Conservation (phyloP, 75 land plant species). For the Picea sitchensis region DNA sequence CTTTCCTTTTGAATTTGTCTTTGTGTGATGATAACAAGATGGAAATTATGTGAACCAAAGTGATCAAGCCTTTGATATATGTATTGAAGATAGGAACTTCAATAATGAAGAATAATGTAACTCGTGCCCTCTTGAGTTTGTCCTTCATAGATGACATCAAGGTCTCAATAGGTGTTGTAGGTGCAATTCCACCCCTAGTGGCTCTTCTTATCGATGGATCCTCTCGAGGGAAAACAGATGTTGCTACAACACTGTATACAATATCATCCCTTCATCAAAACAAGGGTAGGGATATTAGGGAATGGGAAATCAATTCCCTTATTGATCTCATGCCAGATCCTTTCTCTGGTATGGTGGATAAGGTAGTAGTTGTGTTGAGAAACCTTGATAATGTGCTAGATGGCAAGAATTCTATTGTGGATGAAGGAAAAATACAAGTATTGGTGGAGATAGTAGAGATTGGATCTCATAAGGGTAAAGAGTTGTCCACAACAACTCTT, state of each 20-base stretch:
- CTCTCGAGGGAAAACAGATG: constrained; percentile 70
- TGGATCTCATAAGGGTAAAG: constrained; percentile 66
- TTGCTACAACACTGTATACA: constrained; percentile 57
- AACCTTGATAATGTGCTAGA: constrained; percentile 34
- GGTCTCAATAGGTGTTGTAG: no score
- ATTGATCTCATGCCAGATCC: constrained; percentile 69
- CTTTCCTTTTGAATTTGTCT: no score
- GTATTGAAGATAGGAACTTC: no score
- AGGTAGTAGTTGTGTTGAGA: constrained; percentile 49
- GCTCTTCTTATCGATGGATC: constrained; percentile 26
- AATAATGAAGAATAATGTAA: no score
- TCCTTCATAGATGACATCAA: no score
- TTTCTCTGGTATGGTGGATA: constrained; percentile 68
- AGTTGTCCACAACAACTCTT: constrained; percentile 57
- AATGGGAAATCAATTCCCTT: constrained; percentile 62
- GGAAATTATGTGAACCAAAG: no score
- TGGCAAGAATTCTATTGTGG: constrained; percentile 42
- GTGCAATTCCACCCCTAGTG: no score
- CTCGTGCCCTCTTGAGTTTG: no score
- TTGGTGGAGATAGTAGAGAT: constrained; percentile 67
- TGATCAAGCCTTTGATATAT: no score
- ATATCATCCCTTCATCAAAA: constrained; percentile 51
- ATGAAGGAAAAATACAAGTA: constrained; percentile 67
- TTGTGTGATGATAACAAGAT: no score
- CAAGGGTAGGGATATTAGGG: constrained; percentile 50